phyloP scores from a whole-genome alignment of 2,329 filamentous ascomycete genomes.

The Ophiocordyceps camponoti-rufipedis region DNA sequence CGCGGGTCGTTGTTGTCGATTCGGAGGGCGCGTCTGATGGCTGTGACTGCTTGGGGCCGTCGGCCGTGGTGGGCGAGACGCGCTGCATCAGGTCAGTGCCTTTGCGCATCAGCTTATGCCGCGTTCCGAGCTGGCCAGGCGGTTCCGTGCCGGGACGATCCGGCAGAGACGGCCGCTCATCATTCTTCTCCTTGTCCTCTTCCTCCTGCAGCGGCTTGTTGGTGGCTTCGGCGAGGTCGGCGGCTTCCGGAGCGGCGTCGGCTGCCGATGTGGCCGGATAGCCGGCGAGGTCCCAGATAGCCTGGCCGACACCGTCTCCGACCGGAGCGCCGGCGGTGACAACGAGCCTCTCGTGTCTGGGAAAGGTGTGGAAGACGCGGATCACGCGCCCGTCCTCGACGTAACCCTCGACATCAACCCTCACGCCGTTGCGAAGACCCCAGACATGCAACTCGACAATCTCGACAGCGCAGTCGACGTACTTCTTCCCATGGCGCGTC shows the following conservation, averaged over 20 bases:
- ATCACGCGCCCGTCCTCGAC: constrained; percentile 81
- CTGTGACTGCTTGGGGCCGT: not conserved
- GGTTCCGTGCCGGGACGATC: not conserved
- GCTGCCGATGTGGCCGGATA: constrained; percentile 11
- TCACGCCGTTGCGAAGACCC: constrained; percentile 76
- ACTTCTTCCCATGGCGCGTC: constrained; percentile 56
- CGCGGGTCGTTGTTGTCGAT: not conserved
- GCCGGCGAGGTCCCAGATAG: constrained; percentile 34
- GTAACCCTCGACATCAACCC: constrained; percentile 70
- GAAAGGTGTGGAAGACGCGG: constrained; percentile 66
- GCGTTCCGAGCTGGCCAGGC: constrained; percentile 3
- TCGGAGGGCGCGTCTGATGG: not conserved
- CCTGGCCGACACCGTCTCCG: constrained; percentile 27
- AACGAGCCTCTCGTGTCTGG: constrained; percentile 49
- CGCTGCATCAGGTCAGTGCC: constrained; percentile 16
- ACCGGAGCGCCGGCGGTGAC: constrained; percentile 39
- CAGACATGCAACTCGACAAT: constrained; percentile 79
- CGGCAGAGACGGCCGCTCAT: not conserved
- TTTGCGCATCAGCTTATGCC: constrained; percentile 9
- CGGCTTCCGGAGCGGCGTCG: constrained; percentile 18
- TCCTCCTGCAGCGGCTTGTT: constrained; percentile 6
- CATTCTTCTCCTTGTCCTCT: too few relatives aligned
- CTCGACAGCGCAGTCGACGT: constrained; percentile 68
- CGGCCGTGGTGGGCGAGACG: constrained; percentile 5
- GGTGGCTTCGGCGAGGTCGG: constrained; percentile 12